phyloP scores from a whole-genome alignment of 2,329 filamentous ascomycete genomes.

The Pleurostoma richardsiae region DNA sequence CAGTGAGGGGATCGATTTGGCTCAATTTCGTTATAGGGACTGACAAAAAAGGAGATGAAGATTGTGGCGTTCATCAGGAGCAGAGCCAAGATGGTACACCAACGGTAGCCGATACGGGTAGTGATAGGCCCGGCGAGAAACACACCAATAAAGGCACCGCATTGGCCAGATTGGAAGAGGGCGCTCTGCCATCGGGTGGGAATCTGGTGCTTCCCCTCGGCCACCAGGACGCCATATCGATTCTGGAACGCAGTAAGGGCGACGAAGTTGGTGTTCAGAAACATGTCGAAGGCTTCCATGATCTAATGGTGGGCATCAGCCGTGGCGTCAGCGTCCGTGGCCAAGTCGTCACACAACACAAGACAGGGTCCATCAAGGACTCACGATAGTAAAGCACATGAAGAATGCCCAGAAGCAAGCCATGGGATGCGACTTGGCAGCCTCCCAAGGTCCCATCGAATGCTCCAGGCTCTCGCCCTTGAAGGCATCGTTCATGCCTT shows the following conservation, averaged over 20 bases:
- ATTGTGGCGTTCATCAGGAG: slow-evolving; percentile 55
- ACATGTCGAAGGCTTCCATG: slow-evolving; percentile 61
- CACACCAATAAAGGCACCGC: slow-evolving; percentile 56
- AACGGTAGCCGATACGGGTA: slow-evolving; percentile 54
- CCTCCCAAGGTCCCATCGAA: slow-evolving; percentile 26
- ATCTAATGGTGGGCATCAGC: slow-evolving; percentile 35
- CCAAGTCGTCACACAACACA: slow-evolving; percentile 3
- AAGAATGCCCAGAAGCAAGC: slow-evolving; percentile 31
- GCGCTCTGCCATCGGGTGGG: slow-evolving; percentile 52
- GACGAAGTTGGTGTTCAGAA: slow-evolving; percentile 56
- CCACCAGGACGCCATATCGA: slow-evolving; percentile 36
- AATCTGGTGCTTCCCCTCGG: slow-evolving; percentile 29
- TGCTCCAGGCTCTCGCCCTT: slow-evolving; percentile 44
- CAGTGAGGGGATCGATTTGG: no score
- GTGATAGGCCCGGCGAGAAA: slow-evolving; percentile 57
- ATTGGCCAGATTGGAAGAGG: slow-evolving; percentile 47
- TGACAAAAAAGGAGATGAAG: slow-evolving; percentile 40
- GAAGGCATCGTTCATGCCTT: background rate
- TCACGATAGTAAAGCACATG: slow-evolving; percentile 34
- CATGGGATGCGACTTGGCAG: slow-evolving; percentile 26
- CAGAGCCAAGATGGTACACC: slow-evolving; percentile 48
- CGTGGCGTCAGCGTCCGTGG: background rate
- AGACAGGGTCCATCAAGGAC: slow-evolving; percentile 13
- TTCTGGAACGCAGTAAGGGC: slow-evolving; percentile 40
- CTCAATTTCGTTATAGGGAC: no score